Conservation (phyloP, 2,329 filamentous ascomycete genomes). For the Aspergillus sp. region DNA sequence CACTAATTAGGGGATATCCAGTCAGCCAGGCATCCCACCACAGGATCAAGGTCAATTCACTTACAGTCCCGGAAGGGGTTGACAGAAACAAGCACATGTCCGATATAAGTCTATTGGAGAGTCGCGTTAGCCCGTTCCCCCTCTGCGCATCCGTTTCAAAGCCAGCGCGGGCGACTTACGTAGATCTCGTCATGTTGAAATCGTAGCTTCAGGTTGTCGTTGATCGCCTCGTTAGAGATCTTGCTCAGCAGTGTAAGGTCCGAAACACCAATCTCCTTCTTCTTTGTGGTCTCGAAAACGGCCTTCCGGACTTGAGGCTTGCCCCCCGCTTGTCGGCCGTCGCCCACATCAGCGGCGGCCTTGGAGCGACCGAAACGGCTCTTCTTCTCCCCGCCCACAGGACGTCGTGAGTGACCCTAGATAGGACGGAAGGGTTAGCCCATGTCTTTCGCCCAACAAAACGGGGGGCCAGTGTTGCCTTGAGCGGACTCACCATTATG, state of each 20-base stretch:
- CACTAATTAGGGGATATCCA: conserved; percentile 54
- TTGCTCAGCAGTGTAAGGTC: conserved; percentile 97
- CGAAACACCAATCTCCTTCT: conserved; percentile 98
- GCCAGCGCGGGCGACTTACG: conserved; percentile 44
- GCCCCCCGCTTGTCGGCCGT: conserved; percentile 48
- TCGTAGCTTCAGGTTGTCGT: conserved; percentile 96
- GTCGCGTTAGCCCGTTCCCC: conserved; percentile 14
- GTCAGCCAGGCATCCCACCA: not conserved
- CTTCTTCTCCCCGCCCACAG: conserved; percentile 43
- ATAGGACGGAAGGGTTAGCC: conserved; percentile 20
- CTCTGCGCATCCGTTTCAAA: conserved; percentile 17
- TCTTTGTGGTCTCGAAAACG: conserved; percentile 92
- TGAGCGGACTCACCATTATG: conserved; percentile 33
- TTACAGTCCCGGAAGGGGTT: conserved; percentile 90
- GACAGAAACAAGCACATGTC: conserved; percentile 97
- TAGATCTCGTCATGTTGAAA: conserved; percentile 98
- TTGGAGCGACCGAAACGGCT: conserved; percentile 45
- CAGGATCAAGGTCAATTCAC: conserved; percentile 29
- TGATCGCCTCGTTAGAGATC: conserved; percentile 98
- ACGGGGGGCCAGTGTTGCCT: not conserved
- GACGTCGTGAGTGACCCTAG: conserved; percentile 46
- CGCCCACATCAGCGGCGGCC: conserved; percentile 41
- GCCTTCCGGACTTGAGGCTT: conserved; percentile 85
- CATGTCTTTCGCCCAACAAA: not conserved
- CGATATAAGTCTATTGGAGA: conserved; percentile 77